phyloP scores from a whole-genome alignment of 768 basidiomycete genomes.

The Russula sp. region DNA sequence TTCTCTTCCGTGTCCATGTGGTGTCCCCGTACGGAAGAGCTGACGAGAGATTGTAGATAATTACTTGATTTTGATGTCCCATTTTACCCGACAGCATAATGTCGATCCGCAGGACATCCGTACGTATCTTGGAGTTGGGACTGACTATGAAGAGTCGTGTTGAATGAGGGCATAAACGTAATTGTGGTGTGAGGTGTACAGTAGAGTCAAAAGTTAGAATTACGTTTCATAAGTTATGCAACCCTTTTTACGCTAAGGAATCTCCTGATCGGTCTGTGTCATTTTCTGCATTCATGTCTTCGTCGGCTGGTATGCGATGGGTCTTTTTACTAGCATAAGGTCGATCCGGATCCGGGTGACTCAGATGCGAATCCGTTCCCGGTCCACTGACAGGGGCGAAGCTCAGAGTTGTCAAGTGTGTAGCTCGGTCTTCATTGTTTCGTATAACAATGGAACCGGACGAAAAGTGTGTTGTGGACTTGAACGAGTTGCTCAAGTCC shows the following conservation, averaged over 20 bases:
- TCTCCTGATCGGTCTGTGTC: background rate
- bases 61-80: slow-evolving; percentile 58
- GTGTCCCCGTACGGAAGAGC: background rate
- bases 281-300: background rate
- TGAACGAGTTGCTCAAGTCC: background rate
- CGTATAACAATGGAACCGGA: background rate
- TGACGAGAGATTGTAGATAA: slow-evolving; percentile 50
- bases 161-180: slow-evolving; percentile 26
- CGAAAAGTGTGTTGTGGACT: background rate
- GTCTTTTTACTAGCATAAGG: background rate
- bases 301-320: background rate
- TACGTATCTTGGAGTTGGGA: slow-evolving; percentile 60
- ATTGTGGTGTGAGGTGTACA: background rate
- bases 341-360: background rate
- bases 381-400: slow-evolving; percentile 2
- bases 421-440: background rate
- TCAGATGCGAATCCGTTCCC: background rate
- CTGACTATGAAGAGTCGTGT: slow-evolving; percentile 75
- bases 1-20: too few species aligned
- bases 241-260: background rate
- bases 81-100: slow-evolving; percentile 63
- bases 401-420: background rate
- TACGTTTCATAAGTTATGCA: background rate
- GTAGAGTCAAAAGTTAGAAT: background rate
- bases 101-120: slow-evolving; percentile 62